Percentiles rank a stretch among this genome's conserved stretches.
Conservation (phyloP, 352 stramenopile genomes). For the Elongisporangium anandrum region DNA sequence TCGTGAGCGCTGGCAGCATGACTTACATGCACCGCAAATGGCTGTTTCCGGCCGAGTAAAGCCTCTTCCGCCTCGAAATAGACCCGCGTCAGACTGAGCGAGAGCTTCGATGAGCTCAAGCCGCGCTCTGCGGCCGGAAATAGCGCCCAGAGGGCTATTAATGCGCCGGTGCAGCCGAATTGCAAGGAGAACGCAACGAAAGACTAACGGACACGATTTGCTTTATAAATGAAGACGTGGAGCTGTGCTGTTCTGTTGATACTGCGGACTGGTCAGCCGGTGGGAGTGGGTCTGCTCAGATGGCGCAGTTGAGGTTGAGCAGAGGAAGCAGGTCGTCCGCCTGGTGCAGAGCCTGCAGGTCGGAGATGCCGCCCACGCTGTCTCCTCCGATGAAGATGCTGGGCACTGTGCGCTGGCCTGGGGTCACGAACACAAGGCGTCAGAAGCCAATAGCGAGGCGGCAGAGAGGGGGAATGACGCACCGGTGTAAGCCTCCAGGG, state of each 20-base stretch:
- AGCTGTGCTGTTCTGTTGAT: not conserved
- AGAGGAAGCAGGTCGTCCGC: constrained; percentile 70
- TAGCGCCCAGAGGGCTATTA: not conserved
- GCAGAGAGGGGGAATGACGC: not conserved
- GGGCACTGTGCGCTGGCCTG: constrained; percentile 82
- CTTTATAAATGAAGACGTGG: not conserved
- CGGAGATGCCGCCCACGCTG: constrained; percentile 83
- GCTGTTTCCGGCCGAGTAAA: not conserved
- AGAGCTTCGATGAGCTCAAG: no score
- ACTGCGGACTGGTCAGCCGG: not conserved
- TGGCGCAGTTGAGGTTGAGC: constrained; percentile 25
- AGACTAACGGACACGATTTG: not conserved
- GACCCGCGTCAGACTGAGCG: not conserved
- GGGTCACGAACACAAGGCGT: not conserved
- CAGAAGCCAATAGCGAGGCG: not conserved
- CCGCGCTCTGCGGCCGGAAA: not conserved
- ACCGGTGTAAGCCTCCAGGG: constrained; percentile 6
- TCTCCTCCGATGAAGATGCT: constrained; percentile 90
- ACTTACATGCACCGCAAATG: not conserved
- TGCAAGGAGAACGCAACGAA: not conserved
- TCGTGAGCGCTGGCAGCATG: constrained; percentile 79
- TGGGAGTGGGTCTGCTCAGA: not conserved
- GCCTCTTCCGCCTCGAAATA: not conserved
- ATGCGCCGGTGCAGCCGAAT: not conserved
- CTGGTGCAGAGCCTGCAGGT: constrained; percentile 53